Base-by-base conservation (phyloP, 2,329 filamentous ascomycete species). In the Neofusicoccum cordaticola region DNA sequence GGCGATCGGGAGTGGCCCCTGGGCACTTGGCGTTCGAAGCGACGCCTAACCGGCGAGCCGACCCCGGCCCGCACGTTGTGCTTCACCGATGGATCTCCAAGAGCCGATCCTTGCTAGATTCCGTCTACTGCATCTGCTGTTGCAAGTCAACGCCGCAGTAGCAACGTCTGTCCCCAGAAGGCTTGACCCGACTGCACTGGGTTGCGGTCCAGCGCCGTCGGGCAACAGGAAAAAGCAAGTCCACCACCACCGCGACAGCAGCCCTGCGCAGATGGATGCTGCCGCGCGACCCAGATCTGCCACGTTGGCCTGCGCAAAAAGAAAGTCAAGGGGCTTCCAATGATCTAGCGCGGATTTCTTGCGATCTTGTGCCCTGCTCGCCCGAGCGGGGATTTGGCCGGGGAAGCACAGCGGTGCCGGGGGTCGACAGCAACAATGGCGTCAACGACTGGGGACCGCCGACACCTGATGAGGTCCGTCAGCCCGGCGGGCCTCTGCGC, bases 1-100 rank as follows among this genome's bases (percentile, higher is more conserved):
- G 42, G 31, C 56, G 56, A 60, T 60, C 56, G 56, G 56, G n/a
- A 45, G 9, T 22, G 31, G 56, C 12, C 44, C 42, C 41, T 52
- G 44, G 31, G n/a, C n/a, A 12, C 56, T 47, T 37, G 56, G 31
- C 42, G 12, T 8, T 57, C 41, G 56, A 52, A 37, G 31, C 50
- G n/a, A 39, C 34, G n/a, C 15, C 50, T 37, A 52, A 47, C 41
- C 41, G 52, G 17, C 39, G 52, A 57, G 52, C 52, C 39, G 56
- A 22, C 41, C 31, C 41, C 42, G 41, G 56, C 41, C 41, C 41
- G 41, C 27, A 47, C 41, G 15, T 35, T 47, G 56, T 47, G 39
- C 15, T 42, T 19, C 1, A 35, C 42, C 9, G 41, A 19, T 17
- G 42, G 37, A 42, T 27, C 52, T 27, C 22, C 37, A 27, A 11